These are phyloP conservation scores for Babjeviella inositovora DNA, from an alignment of 805 yeast species.

Conservation along the genomic window DNA sequence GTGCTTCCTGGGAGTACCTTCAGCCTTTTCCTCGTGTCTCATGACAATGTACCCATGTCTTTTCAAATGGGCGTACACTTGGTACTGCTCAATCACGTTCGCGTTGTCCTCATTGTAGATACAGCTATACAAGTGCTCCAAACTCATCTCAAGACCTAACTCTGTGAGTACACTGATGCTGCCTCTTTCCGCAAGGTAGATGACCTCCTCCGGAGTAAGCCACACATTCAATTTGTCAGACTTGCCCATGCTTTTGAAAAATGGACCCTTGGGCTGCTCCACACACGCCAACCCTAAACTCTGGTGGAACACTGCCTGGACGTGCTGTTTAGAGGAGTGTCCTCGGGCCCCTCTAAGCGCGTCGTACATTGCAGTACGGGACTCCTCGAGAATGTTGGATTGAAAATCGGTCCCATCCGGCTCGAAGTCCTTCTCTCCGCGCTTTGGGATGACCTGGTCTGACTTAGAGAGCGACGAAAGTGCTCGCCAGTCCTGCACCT, in stretches of 20 bases:
- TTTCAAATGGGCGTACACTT: constrained; percentile 59
- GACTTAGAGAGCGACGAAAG: no score
- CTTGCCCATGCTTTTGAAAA: constrained; percentile 56
- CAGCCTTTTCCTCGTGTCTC: constrained; percentile 6
- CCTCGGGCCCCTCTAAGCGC: constrained; percentile 42
- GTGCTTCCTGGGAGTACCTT: not conserved
- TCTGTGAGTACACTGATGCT: constrained; percentile 8
- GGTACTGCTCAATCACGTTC: constrained; percentile 33
- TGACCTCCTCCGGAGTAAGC: constrained; percentile 50
- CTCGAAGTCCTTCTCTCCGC: constrained; percentile 79
- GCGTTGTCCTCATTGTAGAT: constrained; percentile 22
- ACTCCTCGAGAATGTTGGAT: constrained; percentile 22
- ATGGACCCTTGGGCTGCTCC: constrained; percentile 48
- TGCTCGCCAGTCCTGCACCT: no score
- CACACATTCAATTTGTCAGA: constrained; percentile 25
- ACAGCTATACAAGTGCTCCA: constrained; percentile 48
- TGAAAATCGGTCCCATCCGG: constrained; percentile 62
- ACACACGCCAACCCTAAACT: constrained; percentile 12
- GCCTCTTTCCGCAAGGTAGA: constrained; percentile 77
- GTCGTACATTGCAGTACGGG: constrained; percentile 57
- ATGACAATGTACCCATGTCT: constrained; percentile 64
- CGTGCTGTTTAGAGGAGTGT: constrained; percentile 24
- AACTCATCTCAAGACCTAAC: constrained; percentile 25
- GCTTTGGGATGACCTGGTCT: constrained; percentile 53
- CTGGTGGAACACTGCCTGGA: constrained; percentile 29